Base-by-base conservation (phyloP, 768 basidiomycete genomes). In the Suillus clintonianus region DNA sequence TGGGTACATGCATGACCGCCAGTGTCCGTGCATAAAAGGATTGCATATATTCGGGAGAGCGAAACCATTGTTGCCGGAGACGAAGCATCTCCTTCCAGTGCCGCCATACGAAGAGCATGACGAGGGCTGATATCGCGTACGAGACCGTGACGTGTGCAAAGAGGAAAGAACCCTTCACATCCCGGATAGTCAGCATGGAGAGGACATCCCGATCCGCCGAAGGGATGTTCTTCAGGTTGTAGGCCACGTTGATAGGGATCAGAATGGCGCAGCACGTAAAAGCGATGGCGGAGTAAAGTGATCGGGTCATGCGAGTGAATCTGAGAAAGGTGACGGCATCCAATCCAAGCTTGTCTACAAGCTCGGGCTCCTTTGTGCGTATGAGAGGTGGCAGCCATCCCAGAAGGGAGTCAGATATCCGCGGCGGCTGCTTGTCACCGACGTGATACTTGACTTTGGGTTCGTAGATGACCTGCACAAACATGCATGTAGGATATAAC, bases 1-100 rank as follows among this genome's bases (percentile, higher is more conserved):
- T 92, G 24, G 89, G 87, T 9, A 99, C 92, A 65, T 85, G 84
- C 22, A 84, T 86, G 65, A 96, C 84, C 74, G 93, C 87, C 60
- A 99, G 84, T 0, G 97, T 98, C 42, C 97, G 87, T 1, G 96
- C 94, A 72, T 97, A 95, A 82, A 99, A 97, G 2, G 91, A 91
- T 65, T 90, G 84, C 58, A 89, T 83, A 77, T 97, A 96, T 71
- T 93, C 92, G 9, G 92, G 89, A 4, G 91, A 93, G 65, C 91
- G 88, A 81, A 95, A 99, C 92, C 94, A 99, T 39, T 83, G 80
- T 67, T 85, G 83, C 3, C 97, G 90, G 1, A 99, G 86, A 48
- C 77, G 79, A 59, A 98, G 80, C 85, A 99, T 93, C 51, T 80
- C 79, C 53, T 76, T 81, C 93, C 92, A 95, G 74, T 97, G 87